phyloP scores from a whole-genome alignment of 139 green algal species.

The Yamagishiella unicocca region DNA sequence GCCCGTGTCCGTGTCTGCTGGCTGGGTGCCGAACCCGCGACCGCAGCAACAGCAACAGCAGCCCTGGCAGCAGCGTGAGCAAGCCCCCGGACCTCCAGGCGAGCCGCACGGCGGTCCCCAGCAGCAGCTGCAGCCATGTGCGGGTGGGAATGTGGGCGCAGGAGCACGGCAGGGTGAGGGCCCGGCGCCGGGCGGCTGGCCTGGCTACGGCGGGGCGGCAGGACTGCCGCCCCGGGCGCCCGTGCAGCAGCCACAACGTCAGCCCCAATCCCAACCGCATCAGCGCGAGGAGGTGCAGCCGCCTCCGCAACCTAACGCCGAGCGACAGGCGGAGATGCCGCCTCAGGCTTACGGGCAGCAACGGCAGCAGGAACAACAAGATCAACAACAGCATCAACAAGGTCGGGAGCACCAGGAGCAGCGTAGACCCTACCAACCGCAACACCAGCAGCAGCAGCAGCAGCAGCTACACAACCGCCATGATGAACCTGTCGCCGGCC shows the following conservation, averaged over 20 bases:
- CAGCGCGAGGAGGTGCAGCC: not conserved
- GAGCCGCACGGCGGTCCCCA: not conserved
- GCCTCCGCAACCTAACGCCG: not conserved
- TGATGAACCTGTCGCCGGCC: not conserved
- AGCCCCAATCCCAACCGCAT: not conserved
- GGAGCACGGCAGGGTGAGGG: too few relatives aligned
- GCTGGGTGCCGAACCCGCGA: too few relatives aligned
- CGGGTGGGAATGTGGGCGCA: not conserved
- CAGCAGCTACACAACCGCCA: not conserved
- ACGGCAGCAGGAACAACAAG: not conserved
- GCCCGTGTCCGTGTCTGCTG: too few relatives aligned
- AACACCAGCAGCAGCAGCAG: not conserved
- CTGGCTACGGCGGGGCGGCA: too few relatives aligned
- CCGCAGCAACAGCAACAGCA: constrained; percentile 1
- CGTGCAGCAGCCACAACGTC: too few relatives aligned
- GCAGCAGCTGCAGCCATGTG: not conserved
- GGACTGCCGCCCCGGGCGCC: not conserved
- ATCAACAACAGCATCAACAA: not conserved
- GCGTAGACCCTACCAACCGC: too few relatives aligned
- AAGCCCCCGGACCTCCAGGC: not conserved
- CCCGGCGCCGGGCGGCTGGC: too few relatives aligned
- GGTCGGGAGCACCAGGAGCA: not conserved
- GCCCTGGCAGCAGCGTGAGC: not conserved
- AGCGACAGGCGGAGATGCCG: not conserved
- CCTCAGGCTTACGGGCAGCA: not conserved